These are phyloP conservation scores for Venturia carpophila DNA, from an alignment of 2,329 filamentous ascomycete species.

Conservation along the genomic window DNA sequence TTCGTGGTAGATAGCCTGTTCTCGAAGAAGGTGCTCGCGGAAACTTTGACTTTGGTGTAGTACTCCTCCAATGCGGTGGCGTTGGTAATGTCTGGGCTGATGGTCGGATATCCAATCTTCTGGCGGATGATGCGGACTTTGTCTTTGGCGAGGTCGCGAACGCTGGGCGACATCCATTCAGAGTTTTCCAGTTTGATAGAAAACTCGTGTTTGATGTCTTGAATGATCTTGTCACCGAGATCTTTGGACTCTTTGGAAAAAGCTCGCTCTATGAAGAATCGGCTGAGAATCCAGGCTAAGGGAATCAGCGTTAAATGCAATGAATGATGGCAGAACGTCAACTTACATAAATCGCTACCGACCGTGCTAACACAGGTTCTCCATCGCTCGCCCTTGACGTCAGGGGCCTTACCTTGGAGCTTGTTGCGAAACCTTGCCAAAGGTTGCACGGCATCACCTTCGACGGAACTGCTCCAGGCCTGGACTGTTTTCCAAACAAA, in stretches of 20 bases:
- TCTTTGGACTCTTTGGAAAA: slow-evolving; percentile 60
- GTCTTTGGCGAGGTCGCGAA: slow-evolving; percentile 51
- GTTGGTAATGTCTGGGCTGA: slow-evolving; percentile 53
- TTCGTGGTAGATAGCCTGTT: slow-evolving; percentile 48
- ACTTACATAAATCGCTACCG: slow-evolving; percentile 46
- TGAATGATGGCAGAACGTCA: background rate
- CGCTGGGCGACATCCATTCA: slow-evolving; percentile 57
- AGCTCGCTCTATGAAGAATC: slow-evolving; percentile 61
- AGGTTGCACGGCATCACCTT: slow-evolving; percentile 53
- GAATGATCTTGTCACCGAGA: slow-evolving; percentile 61
- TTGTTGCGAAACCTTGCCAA: slow-evolving; percentile 53
- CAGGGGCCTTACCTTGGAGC: slow-evolving; percentile 53
- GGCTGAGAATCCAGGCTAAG: slow-evolving; percentile 54
- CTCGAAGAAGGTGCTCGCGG: slow-evolving; percentile 46
- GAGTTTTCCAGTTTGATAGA: slow-evolving; percentile 51
- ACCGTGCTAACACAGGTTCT: slow-evolving; percentile 54
- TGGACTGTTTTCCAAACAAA: slow-evolving; percentile 57
- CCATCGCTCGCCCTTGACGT: slow-evolving; percentile 58
- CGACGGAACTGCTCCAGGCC: slow-evolving; percentile 45
- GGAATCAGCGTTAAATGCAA: background rate
- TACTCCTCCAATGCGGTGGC: slow-evolving; percentile 48
- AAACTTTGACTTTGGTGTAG: slow-evolving; percentile 48
- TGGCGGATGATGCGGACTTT: slow-evolving; percentile 61
- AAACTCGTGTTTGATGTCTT: slow-evolving; percentile 61
- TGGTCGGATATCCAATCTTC: slow-evolving; percentile 60